These are phyloP conservation scores for Helotiales sp. DNA, from an alignment of 2,329 filamentous ascomycete species.

Conservation along the genomic window DNA sequence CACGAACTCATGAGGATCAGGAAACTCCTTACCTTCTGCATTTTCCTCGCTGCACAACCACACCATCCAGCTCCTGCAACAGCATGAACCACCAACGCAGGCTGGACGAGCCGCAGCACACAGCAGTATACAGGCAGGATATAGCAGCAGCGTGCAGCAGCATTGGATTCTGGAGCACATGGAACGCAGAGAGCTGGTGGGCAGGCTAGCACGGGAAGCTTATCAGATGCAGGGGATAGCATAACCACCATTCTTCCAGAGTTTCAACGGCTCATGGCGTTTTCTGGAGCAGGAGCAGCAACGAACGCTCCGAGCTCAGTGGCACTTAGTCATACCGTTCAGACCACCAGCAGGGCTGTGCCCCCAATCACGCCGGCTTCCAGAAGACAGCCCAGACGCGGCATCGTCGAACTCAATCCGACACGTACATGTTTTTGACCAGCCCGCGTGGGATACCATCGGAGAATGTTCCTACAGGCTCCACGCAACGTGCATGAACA, in stretches of 20 bases:
- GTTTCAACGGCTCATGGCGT: background rate
- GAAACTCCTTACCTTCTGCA: too few species aligned
- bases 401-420: too few species aligned
- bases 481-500: too few species aligned
- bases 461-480: too few species aligned
- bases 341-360: background rate
- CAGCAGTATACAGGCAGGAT: background rate
- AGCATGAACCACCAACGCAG: background rate
- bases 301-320: background rate
- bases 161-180: too few species aligned
- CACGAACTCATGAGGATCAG: too few species aligned
- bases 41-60: background rate
- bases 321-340: background rate
- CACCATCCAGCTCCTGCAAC: background rate
- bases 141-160: too few species aligned
- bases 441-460: too few species aligned
- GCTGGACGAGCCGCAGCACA: background rate
- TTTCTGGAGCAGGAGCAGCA: background rate
- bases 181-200: too few species aligned
- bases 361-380: background rate
- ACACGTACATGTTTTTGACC: background rate
- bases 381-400: too few species aligned
- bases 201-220: too few species aligned
- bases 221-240: conserved; percentile 2
- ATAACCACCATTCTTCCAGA: background rate